Percentiles rank a stretch among this genome's conserved stretches.
Evolutionary conservation across 73 alveolate genomes (phyloP).

Genomic region (Paraurostyla sp.): DNA sequence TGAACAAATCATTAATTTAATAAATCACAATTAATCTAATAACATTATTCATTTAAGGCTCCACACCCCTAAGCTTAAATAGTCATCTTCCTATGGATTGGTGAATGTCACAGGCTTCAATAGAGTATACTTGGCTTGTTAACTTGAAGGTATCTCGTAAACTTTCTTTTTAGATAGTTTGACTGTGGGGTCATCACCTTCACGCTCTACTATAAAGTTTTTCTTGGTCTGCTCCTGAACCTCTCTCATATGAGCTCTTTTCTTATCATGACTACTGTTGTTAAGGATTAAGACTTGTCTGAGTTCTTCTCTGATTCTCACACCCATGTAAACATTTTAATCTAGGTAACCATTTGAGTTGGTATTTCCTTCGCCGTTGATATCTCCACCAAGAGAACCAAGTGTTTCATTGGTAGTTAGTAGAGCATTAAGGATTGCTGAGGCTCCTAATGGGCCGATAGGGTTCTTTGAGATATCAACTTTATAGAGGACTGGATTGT

Average conservation of each 20-base stretch:
- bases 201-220: background rate
- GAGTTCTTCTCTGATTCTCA: constrained; percentile 68
- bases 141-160: constrained; percentile 8
- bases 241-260: constrained; percentile 46
- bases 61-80: constrained; percentile 31
- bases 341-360: constrained; percentile 21
- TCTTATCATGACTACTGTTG: constrained; percentile 41
- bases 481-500: constrained; percentile 58
- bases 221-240: constrained; percentile 34
- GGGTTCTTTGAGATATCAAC: constrained; percentile 65
- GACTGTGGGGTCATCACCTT: constrained; percentile 34
- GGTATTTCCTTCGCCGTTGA: background rate
- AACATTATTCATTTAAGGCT: constrained; percentile 9
- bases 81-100: constrained; percentile 61
- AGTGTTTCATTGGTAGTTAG: constrained; percentile 55
- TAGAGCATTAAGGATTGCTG: background rate
- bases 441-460: constrained; percentile 61
- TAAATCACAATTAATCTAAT: background rate
- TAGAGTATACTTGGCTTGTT: constrained; percentile 52
- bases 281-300: constrained; percentile 40
- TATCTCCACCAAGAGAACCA: constrained; percentile 59
- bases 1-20: background rate
- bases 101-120: constrained; percentile 65
- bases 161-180: background rate
- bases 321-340: constrained; percentile 66